Evolutionary conservation across 257 asterid genomes (phyloP).

Genomic region (Verbascum thapsus): DNA sequence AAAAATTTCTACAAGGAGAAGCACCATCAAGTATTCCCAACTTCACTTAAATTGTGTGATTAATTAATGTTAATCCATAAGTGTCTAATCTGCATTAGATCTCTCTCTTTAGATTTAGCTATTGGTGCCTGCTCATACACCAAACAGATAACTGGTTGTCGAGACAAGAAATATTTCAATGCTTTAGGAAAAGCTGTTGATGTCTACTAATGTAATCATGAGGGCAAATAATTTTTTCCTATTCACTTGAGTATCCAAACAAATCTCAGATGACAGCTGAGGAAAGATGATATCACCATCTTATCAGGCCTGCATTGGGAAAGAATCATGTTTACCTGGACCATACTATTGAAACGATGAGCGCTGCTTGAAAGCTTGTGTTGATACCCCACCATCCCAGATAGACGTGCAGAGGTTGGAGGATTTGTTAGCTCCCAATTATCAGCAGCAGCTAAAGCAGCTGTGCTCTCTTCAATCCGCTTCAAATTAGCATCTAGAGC

Average conservation of each 20-base stretch:
- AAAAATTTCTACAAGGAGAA: conserved; percentile 13
- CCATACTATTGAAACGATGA: conserved; percentile 91
- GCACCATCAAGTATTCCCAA: conserved; percentile 22
- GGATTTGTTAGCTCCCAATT: conserved; percentile 91
- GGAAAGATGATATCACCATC: conserved; percentile 8
- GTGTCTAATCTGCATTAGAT: conserved; percentile 14
- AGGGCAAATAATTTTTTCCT: conserved; percentile 17
- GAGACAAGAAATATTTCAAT: conserved; percentile 15
- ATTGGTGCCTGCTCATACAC: conserved; percentile 20
- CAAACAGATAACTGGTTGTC: conserved; percentile 16
- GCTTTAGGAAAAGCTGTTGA: conserved; percentile 4
- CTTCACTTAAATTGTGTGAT: conserved; percentile 4
- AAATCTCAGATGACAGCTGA: conserved; percentile 23
- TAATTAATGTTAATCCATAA: neutral
- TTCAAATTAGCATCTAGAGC: conserved; percentile 95
- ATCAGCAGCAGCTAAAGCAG: conserved; percentile 99
- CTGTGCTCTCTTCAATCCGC: conserved; percentile 95
- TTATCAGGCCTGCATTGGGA: conserved; percentile 7
- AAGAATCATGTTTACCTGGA: conserved; percentile 65
- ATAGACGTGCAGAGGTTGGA: conserved; percentile 62
- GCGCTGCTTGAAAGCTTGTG: conserved; percentile 95
- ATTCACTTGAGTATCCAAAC: conserved; percentile 16
- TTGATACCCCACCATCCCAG: conserved; percentile 60
- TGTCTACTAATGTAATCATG: conserved; percentile 14
- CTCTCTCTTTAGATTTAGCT: conserved; percentile 15